Base-by-base conservation (phyloP, 257 asterid species). In the Solanum chiquidenum region DNA sequence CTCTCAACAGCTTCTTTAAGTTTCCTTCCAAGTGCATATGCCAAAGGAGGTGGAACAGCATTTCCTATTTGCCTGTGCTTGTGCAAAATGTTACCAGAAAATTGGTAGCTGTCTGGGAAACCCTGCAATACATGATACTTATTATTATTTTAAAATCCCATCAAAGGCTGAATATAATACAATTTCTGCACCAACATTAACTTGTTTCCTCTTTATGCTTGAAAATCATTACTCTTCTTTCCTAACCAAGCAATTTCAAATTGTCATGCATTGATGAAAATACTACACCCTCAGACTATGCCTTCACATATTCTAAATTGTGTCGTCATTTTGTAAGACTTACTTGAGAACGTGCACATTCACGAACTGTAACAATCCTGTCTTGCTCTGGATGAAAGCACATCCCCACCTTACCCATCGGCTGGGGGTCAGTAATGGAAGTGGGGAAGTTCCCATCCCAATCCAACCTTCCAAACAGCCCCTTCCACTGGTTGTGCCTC, bases 401-500 rank as follows among this genome's bases (percentile, higher is more conserved):
- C 99, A 95, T 95, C 85, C 99, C 98, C n/a, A 96, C 99, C 90
- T 95, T 95, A 76, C 99, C 98, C 99, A 95, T 94, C 12, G 98
- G 98, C 84, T 97, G 99, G 68, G 99, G 98, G 72, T 97, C 99
- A 20, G 99, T 95, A 49, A 94, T 91, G 27, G 98, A 95, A 68
- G 98, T 95, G 4, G 98, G 98, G 72, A 97, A 97, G 87, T 97
- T 97, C 66, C 99, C 98, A 86, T 97, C 98, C 99, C 99, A 97
- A 83, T 95, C 98, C 90, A 97, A 91, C 92, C 98, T 93, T 49
- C 99, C 98, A 88, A 94, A 97, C 60, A 95, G 94, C 21, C 99
- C 98, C 93, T 97, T 97, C 99, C 99, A 97, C 90, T 97, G 99
- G 89, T 97, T 97, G 94, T 97, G 99, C 94, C 98, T 93, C 94